Percentiles rank a stretch among this genome's conserved stretches.
Evolutionary conservation across 192 early-diverging fungal species (phyloP).

Genomic region (Coemansia sp.): DNA sequence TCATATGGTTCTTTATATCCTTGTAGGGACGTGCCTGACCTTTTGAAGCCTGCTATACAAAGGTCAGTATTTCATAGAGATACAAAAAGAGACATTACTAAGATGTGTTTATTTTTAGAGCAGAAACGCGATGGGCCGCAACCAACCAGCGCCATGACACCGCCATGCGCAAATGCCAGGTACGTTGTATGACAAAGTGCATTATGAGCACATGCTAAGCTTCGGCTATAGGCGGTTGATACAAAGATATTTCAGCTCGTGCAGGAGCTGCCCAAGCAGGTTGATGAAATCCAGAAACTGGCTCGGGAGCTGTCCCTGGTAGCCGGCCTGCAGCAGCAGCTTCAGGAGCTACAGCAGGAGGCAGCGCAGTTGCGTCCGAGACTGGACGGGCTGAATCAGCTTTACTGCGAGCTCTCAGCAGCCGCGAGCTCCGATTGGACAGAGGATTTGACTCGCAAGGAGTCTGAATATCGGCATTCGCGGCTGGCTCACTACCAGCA

Average conservation of each 20-base stretch:
- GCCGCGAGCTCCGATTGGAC: conserved; percentile 3
- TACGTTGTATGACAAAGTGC: background rate
- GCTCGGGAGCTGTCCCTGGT: conserved; percentile 24
- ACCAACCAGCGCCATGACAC: conserved; percentile 34
- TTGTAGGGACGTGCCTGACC: conserved; percentile 32
- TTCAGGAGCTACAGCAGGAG: conserved; percentile 18
- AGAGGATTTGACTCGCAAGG: conserved; percentile 25
- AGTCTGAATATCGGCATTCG: conserved; percentile 25
- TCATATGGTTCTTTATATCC: background rate
- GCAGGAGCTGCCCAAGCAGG: conserved; percentile 14
- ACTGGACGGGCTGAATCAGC: conserved; percentile 19
- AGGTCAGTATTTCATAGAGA: conserved; percentile 16
- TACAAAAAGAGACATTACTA: conserved; percentile 1
- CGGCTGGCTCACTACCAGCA: conserved; percentile 39
- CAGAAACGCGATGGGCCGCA: conserved; percentile 26
- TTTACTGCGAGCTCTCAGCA: conserved; percentile 29
- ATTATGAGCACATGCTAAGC: no score
- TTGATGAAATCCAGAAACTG: conserved; percentile 15
- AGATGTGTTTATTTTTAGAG: conserved; percentile 21
- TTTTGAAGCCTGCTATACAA: conserved; percentile 35
- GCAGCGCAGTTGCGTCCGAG: conserved; percentile 17
- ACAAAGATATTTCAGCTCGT: conserved; percentile 8
- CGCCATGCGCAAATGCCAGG: conserved; percentile 39
- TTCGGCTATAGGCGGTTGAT: conserved; percentile 31
- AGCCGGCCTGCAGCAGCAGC: conserved; percentile 12